A percentile compares a stretch with the other conserved stretches of the same genome.
These are phyloP conservation scores for Xerocomus minutiporus DNA, from an alignment of 1,284 basidiomycete genomes.

Conservation along the genomic window DNA sequence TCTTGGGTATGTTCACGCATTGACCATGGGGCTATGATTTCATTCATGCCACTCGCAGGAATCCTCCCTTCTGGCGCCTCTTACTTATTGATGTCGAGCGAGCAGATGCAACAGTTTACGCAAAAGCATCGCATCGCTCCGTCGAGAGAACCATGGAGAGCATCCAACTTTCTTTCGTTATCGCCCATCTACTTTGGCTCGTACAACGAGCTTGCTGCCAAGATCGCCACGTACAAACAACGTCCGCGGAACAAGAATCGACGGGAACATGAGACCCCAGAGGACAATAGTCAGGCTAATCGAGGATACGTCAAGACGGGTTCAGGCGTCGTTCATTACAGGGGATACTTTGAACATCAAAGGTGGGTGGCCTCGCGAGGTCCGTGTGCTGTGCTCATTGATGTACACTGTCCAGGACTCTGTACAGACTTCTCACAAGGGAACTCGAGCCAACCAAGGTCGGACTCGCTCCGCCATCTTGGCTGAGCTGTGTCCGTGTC, in stretches of 20 bases:
- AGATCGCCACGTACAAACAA: slow-evolving; percentile 29
- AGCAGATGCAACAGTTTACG: slow-evolving; percentile 28
- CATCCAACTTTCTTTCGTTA: slow-evolving; percentile 20
- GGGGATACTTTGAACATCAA: slow-evolving; percentile 31
- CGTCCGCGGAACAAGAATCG: slow-evolving; percentile 28
- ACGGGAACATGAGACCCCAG: slow-evolving; percentile 9
- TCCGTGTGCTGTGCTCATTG: background rate
- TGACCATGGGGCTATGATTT: background rate
- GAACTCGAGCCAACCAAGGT: slow-evolving; percentile 25
- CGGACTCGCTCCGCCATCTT: slow-evolving; percentile 21
- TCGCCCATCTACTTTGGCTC: slow-evolving; percentile 29
- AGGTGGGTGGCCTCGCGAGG: slow-evolving; percentile 12
- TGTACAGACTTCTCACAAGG: slow-evolving; percentile 25
- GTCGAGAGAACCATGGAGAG: slow-evolving; percentile 19
- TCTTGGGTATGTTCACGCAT: slow-evolving; percentile 21
- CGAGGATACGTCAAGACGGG: slow-evolving; percentile 25
- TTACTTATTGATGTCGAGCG: slow-evolving; percentile 24
- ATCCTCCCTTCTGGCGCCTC: slow-evolving; percentile 32
- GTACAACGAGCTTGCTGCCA: slow-evolving; percentile 15
- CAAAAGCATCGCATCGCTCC: slow-evolving; percentile 13
- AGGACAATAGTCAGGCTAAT: slow-evolving; percentile 32
- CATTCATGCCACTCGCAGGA: slow-evolving; percentile 12
- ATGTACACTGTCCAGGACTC: slow-evolving; percentile 10
- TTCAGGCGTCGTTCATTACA: slow-evolving; percentile 12
- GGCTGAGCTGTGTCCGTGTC: slow-evolving; percentile 26